These are phyloP conservation scores for Tanacetum coccineum DNA, from an alignment of 129 eudicot species.

Conservation along the genomic window DNA sequence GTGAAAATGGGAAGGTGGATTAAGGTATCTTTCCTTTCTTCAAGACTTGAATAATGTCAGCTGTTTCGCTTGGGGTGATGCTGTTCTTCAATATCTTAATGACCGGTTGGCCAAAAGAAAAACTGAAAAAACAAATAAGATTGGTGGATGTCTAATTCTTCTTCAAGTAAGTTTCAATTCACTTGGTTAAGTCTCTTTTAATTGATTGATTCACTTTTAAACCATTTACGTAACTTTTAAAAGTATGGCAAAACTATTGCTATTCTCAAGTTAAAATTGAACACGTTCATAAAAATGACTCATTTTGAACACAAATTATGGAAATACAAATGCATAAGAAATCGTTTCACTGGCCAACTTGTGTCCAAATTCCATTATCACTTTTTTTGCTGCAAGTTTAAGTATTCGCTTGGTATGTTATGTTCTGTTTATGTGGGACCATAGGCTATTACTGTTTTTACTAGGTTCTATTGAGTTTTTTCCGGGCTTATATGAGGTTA, in stretches of 20 bases:
- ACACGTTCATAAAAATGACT: too few relatives aligned
- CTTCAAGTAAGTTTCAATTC: constrained; percentile 54
- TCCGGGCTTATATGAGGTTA: too few relatives aligned
- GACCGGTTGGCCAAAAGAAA: constrained; percentile 38
- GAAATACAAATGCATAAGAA: too few relatives aligned
- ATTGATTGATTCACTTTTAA: neutral
- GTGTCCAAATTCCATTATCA: neutral
- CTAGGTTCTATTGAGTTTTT: too few relatives aligned
- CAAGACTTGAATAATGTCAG: constrained; percentile 33
- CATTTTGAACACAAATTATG: too few relatives aligned
- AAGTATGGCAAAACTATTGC: too few relatives aligned
- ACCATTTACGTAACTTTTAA: neutral
- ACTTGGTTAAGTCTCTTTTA: neutral
- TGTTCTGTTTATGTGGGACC: too few relatives aligned
- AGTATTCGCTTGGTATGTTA: too few relatives aligned
- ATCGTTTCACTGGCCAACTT: too few relatives aligned
- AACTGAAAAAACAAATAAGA: constrained; percentile 23
- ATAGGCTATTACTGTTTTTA: too few relatives aligned
- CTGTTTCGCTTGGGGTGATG: constrained; percentile 59
- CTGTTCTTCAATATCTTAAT: constrained; percentile 45
- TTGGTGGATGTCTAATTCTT: constrained; percentile 62
- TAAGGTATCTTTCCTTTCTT: constrained; percentile 46
- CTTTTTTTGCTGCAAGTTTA: neutral
- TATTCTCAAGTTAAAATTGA: too few relatives aligned
- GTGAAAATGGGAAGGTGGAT: constrained; percentile 49